Base-by-base conservation (phyloP, 2,329 filamentous ascomycete genomes). In the Emmonsia crescens region DNA sequence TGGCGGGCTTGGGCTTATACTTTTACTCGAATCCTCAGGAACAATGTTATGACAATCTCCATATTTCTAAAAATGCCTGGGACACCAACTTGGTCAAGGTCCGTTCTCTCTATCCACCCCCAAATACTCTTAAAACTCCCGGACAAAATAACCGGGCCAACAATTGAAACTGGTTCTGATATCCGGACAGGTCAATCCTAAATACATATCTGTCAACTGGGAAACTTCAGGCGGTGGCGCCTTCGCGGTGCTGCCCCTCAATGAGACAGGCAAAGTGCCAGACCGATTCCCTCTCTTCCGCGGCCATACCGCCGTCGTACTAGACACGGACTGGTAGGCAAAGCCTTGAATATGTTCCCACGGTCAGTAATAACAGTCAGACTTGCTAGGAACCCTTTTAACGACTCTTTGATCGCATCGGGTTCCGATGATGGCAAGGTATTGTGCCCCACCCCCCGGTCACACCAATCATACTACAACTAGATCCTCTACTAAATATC, bases 1-100 rank as follows among this genome's bases (percentile, higher is more conserved):
- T 29, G 24, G 9, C 33, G 40, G 29, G 16, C 42, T 31, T 49
- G 19, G 24, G 40, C 36, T 38, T 29, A 27, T 16, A 21, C 16
- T 10, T 31, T 44, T 3, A 42, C 10, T 54, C 66, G 59, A 57
- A 57, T 21, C 42, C 24, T 24, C 63, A 86, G 84, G 94, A 99
- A 76, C 89, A 90, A 83, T 96, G 92, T 82, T 99, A 97, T 79
- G 94, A 99, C 78, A 97, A 97, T 77, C 81, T 99, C 69, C 90
- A 91, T 75, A 91, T 99, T 77, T 96, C 91, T 73, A 90, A 89
- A 78, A 99, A 99, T 86, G 94, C 94, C 61, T 99, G 94, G 94
- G 94, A 99, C 77, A 96, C 92, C 72, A 99, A 99, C 80, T 81
- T 99, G 73, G 84, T 97, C 79, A 97, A 97, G 88, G 91, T 95